Base-by-base conservation (phyloP, 495 filamentous ascomycete genomes). In the Monascus purpureus region DNA sequence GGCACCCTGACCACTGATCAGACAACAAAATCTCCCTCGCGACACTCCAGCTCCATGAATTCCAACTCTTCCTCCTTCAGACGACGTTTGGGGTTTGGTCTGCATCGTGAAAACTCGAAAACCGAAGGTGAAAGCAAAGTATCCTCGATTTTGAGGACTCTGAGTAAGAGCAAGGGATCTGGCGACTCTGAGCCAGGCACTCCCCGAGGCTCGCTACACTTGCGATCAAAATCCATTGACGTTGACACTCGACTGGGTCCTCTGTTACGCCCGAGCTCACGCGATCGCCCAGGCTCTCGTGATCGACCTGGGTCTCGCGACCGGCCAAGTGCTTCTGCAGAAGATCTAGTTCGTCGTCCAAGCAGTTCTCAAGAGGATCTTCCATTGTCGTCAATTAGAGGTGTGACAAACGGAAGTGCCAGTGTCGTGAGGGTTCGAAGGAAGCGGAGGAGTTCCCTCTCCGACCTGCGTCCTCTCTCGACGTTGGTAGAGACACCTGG, bases 361-460 rank as follows among this genome's bases (percentile, higher is more conserved):
- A 44, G 44, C 25, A 55, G 55, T 28, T 43, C 55, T 17, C 55
- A 57, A 40, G 32, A 58, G 14, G 29, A 19, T 13, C 5, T 7
- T 14, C 17, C 29, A 6, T 9, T 61, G n/a, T 58, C 54, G 5
- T 57, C 54, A 4, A 43, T 60, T 25, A 39, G 45, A 29, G 54
- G 51, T 0, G 47, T 59, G 23, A 45, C 55, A 3, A 41, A 49
- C 4, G 53, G 56, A 2, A 41, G 47, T 4, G 55, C 53, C 37
- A 45, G 49, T 4, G 45, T 52, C 37, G 66, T 47, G 67, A 63
- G 41, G 28, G 31, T 45, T 33, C 56, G 75, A 42, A 83, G 78
- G 57, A 95, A 92, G 58, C 68, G 90, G 38, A 76, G 90, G 42
- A 93, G 86, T 53, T 95, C 88, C 14, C 56, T 97, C 14, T 93